phyloP scores from a whole-genome alignment of 257 asterid genomes.

The Capsicum rhomboideum region DNA sequence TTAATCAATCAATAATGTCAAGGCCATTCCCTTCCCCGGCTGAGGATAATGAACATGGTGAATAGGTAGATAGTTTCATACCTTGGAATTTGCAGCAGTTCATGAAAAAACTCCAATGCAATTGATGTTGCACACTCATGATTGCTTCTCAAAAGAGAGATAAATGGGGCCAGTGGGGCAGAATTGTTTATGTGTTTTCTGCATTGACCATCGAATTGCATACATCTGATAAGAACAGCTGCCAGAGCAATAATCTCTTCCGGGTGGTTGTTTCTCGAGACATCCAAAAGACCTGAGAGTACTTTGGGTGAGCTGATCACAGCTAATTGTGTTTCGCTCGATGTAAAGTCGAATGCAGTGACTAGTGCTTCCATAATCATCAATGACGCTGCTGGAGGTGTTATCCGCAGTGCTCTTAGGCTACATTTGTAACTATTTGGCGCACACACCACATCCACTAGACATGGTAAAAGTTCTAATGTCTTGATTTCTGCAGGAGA shows the following conservation, averaged over 20 bases:
- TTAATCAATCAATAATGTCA: not conserved
- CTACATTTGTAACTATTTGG: slow-evolving; percentile 42
- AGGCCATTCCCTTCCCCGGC: not conserved
- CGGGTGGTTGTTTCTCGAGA: slow-evolving; percentile 50
- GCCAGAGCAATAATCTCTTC: slow-evolving; percentile 75
- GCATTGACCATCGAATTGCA: slow-evolving; percentile 68
- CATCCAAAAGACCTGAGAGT: slow-evolving; percentile 59
- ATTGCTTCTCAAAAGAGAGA: slow-evolving; percentile 66
- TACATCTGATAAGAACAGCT: slow-evolving; percentile 61
- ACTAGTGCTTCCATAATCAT: slow-evolving; percentile 75
- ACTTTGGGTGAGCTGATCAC: slow-evolving; percentile 68
- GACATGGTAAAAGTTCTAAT: slow-evolving; percentile 67
- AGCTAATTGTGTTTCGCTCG: slow-evolving; percentile 57
- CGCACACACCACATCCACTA: slow-evolving; percentile 71
- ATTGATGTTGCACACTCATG: slow-evolving; percentile 45
- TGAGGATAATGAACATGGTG: not conserved
- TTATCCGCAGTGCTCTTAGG: slow-evolving; percentile 26
- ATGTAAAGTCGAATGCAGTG: slow-evolving; percentile 58
- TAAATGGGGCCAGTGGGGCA: slow-evolving; percentile 39
- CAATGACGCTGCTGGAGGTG: slow-evolving; percentile 83
- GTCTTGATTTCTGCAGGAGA: slow-evolving; percentile 72
- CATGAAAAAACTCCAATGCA: slow-evolving; percentile 68
- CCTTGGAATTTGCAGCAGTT: slow-evolving; percentile 72
- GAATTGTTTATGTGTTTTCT: slow-evolving; percentile 46
- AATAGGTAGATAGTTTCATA: not conserved